Base-by-base conservation (phyloP, 1,284 basidiomycete species). In the Pascua guehoae region DNA sequence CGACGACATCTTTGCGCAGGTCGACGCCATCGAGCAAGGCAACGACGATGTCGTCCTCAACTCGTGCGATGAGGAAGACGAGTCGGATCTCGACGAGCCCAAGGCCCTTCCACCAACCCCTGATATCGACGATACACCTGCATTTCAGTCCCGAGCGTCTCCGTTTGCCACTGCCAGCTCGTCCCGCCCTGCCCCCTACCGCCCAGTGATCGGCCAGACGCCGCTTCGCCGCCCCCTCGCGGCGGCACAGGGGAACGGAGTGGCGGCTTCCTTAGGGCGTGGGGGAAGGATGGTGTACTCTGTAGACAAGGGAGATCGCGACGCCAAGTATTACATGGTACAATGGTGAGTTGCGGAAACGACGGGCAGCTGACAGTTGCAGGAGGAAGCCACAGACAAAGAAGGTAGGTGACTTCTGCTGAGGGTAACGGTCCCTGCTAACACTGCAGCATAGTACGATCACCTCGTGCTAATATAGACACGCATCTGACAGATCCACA, bases 301-400 rank as follows among this genome's bases (percentile, higher is more conserved):
- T 18, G 57, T 60, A 0, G 44, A 51, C 32, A 55, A 37, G 41
- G 7, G 47, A 9, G 8, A 24, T 5, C 41, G 45, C 24, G 53
- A 57, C 8, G 58, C 64, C 1, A 56, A 51, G 15, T 77, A 71
- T 51, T 78, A 62, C 51, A 66, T 68, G 18, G 73, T 74, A 2
- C 73, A 74, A 55, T 78, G 73, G 76, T 77, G 62, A 67, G 72
- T 58, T 47, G 12, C n/a, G 17, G 45, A 8, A 32, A 24, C 5
- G 12, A 3, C 9, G 2, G 11, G 1, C 1, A 41, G 54, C 64
- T 69, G 56, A 72, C 50, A 12, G 16, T 39, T 15, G 8, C 48
- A 76, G 75, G 71, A 56, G 76, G 17, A 78, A 75, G 58, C 76
- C 76, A 4, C 76, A 78, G 58, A 64, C 66, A 51, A 76, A 74